Percentiles rank a stretch among this genome's conserved stretches.
Evolutionary conservation across 1,284 basidiomycete species (phyloP).

Genomic region (Moesziomyces sp.): DNA sequence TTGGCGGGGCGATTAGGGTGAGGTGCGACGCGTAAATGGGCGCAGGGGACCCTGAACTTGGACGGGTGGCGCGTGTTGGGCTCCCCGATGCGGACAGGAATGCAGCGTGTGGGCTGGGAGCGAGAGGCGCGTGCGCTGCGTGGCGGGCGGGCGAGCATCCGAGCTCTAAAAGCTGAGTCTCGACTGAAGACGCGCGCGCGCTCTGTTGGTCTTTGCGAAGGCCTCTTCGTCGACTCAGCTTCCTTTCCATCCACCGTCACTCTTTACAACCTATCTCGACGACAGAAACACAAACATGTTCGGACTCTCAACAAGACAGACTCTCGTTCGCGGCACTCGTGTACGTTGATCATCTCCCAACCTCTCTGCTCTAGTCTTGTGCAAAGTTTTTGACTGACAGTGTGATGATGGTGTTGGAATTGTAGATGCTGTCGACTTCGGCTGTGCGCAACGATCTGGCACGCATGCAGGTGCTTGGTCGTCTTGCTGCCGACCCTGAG

Average conservation of each 20-base stretch:
- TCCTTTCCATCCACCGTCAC: not conserved
- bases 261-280: not conserved
- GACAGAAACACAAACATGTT: constrained; percentile 15
- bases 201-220: not conserved
- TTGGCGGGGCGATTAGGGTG: too few relatives aligned
- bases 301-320: constrained; percentile 21
- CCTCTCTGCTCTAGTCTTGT: not conserved
- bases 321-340: constrained; percentile 23
- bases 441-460: constrained; percentile 50
- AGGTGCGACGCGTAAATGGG: too few relatives aligned
- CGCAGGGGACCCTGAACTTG: too few relatives aligned
- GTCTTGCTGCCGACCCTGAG: constrained; percentile 63
- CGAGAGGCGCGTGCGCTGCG: not conserved
- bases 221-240: not conserved
- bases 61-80: too few relatives aligned
- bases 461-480: constrained; percentile 64
- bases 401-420: not conserved
- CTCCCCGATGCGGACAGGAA: too few relatives aligned
- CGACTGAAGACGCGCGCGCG: not conserved
- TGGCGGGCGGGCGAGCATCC: constrained; percentile 6
- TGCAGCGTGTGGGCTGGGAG: too few relatives aligned
- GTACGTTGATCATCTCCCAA: constrained; percentile 7
- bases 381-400: not conserved
- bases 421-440: constrained; percentile 57
- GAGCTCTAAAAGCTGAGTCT: constrained; percentile 22